Evolutionary conservation across 345 rosid genomes (phyloP).

Genomic region (Populus pruinosa): DNA sequence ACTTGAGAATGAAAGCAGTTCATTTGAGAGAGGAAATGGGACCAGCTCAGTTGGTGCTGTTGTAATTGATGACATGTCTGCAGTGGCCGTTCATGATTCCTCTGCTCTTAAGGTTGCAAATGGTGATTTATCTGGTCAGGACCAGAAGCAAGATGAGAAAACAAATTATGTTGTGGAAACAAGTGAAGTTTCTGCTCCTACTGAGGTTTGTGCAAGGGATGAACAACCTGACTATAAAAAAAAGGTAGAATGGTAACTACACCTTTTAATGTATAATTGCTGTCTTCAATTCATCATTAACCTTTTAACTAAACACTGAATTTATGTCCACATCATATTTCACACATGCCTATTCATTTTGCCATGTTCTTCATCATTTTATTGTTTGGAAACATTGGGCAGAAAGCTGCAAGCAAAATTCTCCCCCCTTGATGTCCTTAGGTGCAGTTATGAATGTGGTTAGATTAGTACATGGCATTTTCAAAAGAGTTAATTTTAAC

Average conservation of each 20-base stretch:
- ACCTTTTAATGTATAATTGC: background rate
- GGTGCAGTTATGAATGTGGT: background rate
- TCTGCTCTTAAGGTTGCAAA: slow-evolving; percentile 38
- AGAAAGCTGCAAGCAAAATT: background rate
- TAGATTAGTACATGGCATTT: background rate
- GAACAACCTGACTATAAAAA: slow-evolving; percentile 24
- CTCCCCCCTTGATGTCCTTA: background rate
- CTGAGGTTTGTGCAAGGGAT: slow-evolving; percentile 19
- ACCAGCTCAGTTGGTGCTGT: slow-evolving; percentile 11
- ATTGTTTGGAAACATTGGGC: background rate
- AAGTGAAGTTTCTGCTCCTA: slow-evolving; percentile 24
- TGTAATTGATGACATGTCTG: slow-evolving; percentile 21
- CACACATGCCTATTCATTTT: background rate
- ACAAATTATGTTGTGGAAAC: slow-evolving; percentile 18
- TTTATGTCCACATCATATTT: background rate
- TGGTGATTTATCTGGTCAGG: slow-evolving; percentile 38
- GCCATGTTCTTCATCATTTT: background rate
- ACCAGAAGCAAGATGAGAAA: slow-evolving; percentile 28
- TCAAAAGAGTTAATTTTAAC: background rate
- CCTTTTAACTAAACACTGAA: background rate
- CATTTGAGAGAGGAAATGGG: slow-evolving; percentile 28
- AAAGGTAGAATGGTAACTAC: slow-evolving; percentile 7
- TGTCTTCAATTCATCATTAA: background rate
- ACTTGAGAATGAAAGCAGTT: slow-evolving; percentile 4
- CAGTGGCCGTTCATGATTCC: slow-evolving; percentile 18